These are phyloP conservation scores for Cyberlindnera meyerae DNA, from an alignment of 805 yeast species.

Conservation along the genomic window DNA sequence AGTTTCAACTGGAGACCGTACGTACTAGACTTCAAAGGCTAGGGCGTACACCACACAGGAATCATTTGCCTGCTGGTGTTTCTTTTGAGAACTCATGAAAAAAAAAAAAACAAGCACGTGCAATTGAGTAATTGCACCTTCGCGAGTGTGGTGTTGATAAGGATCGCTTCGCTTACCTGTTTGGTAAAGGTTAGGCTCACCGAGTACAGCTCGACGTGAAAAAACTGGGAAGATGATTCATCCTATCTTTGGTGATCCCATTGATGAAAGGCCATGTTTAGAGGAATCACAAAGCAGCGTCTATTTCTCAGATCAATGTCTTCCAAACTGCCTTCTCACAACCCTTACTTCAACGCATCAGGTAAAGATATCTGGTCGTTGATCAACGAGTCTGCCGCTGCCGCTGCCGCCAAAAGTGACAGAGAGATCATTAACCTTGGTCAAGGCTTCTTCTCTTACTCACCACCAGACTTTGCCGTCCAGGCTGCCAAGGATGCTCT, in stretches of 20 bases:
- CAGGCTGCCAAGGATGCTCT: constrained; percentile 76
- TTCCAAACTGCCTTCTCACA: constrained; percentile 39
- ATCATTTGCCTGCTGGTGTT: no score
- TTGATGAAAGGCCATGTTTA: neutral
- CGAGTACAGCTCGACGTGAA: no score
- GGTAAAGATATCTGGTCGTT: constrained; percentile 93
- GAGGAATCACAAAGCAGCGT: neutral
- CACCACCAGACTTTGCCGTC: constrained; percentile 92
- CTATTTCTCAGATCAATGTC: constrained; percentile 14
- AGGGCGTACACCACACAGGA: no score
- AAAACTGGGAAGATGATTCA: neutral
- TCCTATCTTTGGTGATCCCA: no score
- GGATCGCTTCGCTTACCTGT: no score
- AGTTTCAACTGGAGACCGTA: no score
- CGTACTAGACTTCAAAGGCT: no score
- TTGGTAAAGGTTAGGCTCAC: no score
- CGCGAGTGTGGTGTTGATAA: no score
- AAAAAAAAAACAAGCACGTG: no score
- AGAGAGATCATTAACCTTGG: constrained; percentile 84
- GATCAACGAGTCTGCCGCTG: constrained; percentile 92
- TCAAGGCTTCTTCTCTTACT: constrained; percentile 94
- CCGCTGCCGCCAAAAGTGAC: constrained; percentile 59
- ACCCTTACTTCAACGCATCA: constrained; percentile 64
- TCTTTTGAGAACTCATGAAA: no score
- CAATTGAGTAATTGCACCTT: no score